Base-by-base conservation (phyloP, 805 yeast species). In the Teunomyces funiuensis region DNA sequence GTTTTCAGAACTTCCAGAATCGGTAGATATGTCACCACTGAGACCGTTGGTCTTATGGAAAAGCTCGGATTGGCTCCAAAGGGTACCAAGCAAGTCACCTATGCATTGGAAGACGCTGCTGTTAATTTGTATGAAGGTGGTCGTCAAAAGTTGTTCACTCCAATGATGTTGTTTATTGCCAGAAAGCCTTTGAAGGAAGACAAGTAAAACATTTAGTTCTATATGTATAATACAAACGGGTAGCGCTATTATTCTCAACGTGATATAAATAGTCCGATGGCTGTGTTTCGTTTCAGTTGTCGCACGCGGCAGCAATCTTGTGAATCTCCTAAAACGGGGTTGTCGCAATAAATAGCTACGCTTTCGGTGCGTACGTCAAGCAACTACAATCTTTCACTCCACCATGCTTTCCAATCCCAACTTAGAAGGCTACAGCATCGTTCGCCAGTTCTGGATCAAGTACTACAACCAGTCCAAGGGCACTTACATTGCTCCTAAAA, bases 51-150 rank as follows among this genome's bases (percentile, higher is more conserved):
- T 14, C 54, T 82, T n/a, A 66, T 93, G 76, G 99, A 93, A 73
- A 80, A 68, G 59, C 39, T 89, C 22, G 93, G 96, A 45, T 53
- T 93, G 43, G 97, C 97, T 36, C 97, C 98, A 61, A 80, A 85
- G 67, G 99, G 97, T 45, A 86, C 73, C 36, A 77, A 76, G 60
- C 82, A 88, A 72, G 97, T 93, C 50, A 88, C 98, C 30, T 76
- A 69, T 47, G 98, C 98, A 22, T 78, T 93, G 52, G 99, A 93
- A 73, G 93, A 90, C 63, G 99, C 99, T 47, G 98, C 98, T 42
- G 83, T 91, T 46, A 90, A 89, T 65, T 79, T 93, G 58, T 97
- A 90, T 43, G 86, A 82, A 43, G 99, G 99, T 67, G 99, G 97
- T 64, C 77, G 76, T 67, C 76, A 84, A 65, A 83, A 85, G 57